Base-by-base conservation (phyloP, 2,329 filamentous ascomycete genomes). In the Paracoccidioides lutzii region DNA sequence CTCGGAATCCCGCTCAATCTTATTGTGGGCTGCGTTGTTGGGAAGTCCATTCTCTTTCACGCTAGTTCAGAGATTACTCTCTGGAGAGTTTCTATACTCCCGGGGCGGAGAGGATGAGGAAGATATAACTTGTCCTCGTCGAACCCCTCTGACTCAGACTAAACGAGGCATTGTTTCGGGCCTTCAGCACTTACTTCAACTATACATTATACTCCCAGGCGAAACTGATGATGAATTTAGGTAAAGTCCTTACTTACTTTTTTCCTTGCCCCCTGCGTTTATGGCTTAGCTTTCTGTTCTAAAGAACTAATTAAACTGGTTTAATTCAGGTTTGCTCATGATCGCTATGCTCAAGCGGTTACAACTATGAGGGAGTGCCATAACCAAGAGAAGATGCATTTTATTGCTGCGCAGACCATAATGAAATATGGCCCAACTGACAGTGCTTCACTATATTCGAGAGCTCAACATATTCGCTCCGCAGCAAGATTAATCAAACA, bases 11-110 rank as follows among this genome's bases (percentile, higher is more conserved):
- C 81, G 87, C 52, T 82, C 85, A 4, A 84, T 97, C 7, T 75
- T 97, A 33, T 81, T 87, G 3, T 97, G 91, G 91, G 89, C 86
- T 10, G 84, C 90, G 0, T 74, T 96, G 33, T 72, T 97, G 32
- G 90, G 90, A 0, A 86, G 81, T 55, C 82, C 83, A 0, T 95
- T 96, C 67, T 90, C 87, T 0, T 96, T 95, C 64, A 83, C 81
- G 35, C 71, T 96, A 4, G 79, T 96, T 43, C 85, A 85, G 65
- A 83, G 81, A 61, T 76, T 95, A 10, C 80, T 96, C 69, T 83
- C 78, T 53, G 87, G 85, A 41, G 84, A 90, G 63, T 89, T 87
- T 63, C 78, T 84, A 55, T 82, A 81, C 58, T 66, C 75, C 5
- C 67, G 63, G 32, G 76, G 79, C 15, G 76, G 77, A 14, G 67